Evolutionary conservation across 192 early-diverging fungal species (phyloP), one percentile per base, ranked within the genome.

Genomic region (Phycomyces blakesleeanus): DNA sequence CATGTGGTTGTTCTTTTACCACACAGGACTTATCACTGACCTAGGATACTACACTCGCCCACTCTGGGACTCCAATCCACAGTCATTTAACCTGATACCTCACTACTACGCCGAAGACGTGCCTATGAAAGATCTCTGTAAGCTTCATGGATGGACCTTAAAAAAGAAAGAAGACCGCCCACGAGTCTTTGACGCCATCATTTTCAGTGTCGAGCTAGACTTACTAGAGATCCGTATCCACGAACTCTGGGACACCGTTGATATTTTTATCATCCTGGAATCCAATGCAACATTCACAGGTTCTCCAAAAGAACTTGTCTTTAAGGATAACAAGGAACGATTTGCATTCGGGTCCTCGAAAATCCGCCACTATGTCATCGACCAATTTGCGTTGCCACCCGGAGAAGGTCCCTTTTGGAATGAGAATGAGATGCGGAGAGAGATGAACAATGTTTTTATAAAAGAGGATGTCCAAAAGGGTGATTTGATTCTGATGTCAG

Each of bases 141-240:
- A 59, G 18, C 57, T 73, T 2, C 79, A 86, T 55, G 78, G 78
- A 15, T 86, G 87, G 87, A 51, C 52, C 5, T 12, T 5, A 22
- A 27, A n/a, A 15, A 9, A 6, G 3, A 40, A 44, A 6, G 4
- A 60, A 25, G 49, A 51, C 4, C 25, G 20, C 22, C 61, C 63
- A 7, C 71, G 69, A 18, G 75, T 88, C 1, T 77, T 71, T n/a
- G 87, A 86, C 54, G 84, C 85, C 15, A 71, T 83, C 12, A 68
- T 86, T 18, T 86, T 88, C 59, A 84, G 80, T 60, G 75, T 83
- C 0, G 84, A 88, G 61, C 67, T 88, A 25, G 87, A 88, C 24
- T 63, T 88, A 52, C 75, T 86, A 21, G 84, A 88, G 47, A 59
- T 78, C 37, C 68, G 84, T 15, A 51, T 85, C 9, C 59, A 64